These are phyloP conservation scores for Wickerhamiella allomyrinae DNA, from an alignment of 805 yeast genomes.

Conservation along the genomic window DNA sequence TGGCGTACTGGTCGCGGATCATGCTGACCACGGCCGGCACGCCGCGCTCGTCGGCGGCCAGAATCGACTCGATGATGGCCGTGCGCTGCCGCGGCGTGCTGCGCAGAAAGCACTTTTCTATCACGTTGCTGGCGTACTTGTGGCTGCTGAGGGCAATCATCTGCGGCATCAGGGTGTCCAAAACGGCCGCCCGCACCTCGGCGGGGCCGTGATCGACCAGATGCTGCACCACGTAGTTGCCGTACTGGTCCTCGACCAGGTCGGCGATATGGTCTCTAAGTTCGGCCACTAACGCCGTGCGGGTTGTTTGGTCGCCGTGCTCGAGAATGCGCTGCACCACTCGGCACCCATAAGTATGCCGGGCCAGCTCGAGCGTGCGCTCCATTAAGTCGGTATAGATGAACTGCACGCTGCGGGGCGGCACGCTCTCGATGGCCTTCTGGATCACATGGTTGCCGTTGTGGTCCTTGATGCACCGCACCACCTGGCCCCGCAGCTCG, in stretches of 20 bases:
- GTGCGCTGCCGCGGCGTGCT: constrained; percentile 52
- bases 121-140: constrained; percentile 95
- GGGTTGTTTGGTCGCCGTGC: constrained; percentile 52
- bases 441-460: constrained; percentile 97
- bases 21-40: constrained; percentile 54
- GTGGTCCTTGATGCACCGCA: constrained; percentile 77
- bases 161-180: constrained; percentile 52
- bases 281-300: constrained; percentile 51
- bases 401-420: constrained; percentile 54
- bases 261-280: constrained; percentile 56
- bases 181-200: constrained; percentile 45
- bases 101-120: constrained; percentile 76
- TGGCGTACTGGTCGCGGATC: constrained; percentile 98
- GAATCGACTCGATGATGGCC: constrained; percentile 49
- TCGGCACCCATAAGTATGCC: constrained; percentile 96
- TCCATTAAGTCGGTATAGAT: constrained; percentile 49
- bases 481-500: constrained; percentile 51
- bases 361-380: constrained; percentile 69
- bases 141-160: constrained; percentile 82
- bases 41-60: constrained; percentile 17
- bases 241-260: constrained; percentile 89
- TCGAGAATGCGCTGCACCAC: constrained; percentile 89
- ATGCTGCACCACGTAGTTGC: constrained; percentile 95
- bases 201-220: constrained; percentile 65
- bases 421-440: constrained; percentile 78